These are phyloP conservation scores for Actinomortierella wolfii DNA, from an alignment of 371 early-diverging fungal species.

Conservation along the genomic window DNA sequence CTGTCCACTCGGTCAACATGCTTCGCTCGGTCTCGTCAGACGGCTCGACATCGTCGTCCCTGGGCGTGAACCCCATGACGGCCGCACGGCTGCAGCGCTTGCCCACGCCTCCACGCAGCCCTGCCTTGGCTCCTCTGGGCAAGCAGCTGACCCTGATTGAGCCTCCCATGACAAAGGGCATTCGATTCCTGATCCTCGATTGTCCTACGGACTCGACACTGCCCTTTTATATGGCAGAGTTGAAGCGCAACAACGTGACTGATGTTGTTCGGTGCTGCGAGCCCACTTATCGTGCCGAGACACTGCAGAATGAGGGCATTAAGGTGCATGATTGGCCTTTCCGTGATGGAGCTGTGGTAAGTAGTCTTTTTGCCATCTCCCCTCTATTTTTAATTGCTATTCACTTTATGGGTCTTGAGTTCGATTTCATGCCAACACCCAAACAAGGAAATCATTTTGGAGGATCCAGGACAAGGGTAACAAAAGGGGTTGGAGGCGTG, in stretches of 20 bases:
- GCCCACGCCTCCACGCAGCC: slow-evolving; percentile 46
- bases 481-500: too few species aligned
- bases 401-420: too few species aligned
- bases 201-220: slow-evolving; percentile 87
- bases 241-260: slow-evolving; percentile 72
- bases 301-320: slow-evolving; percentile 68
- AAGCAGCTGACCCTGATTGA: slow-evolving; percentile 67
- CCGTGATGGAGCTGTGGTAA: slow-evolving; percentile 78
- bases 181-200: slow-evolving; percentile 89
- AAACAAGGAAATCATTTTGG: too few species aligned
- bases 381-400: neutral
- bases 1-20: slow-evolving; percentile 7
- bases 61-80: slow-evolving; percentile 30
- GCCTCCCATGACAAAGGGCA: slow-evolving; percentile 51
- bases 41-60: slow-evolving; percentile 13
- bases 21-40: slow-evolving; percentile 19
- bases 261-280: slow-evolving; percentile 92
- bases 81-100: slow-evolving; percentile 38
- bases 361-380: slow-evolving; percentile 7
- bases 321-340: slow-evolving; percentile 79
- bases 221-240: slow-evolving; percentile 75
- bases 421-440: too few species aligned
- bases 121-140: slow-evolving; percentile 51
- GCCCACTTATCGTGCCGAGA: slow-evolving; percentile 77
- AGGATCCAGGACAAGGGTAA: too few species aligned